Evolutionary conservation across 352 stramenopile genomes (phyloP).

Genomic region (Globisporangium echinulatum): DNA sequence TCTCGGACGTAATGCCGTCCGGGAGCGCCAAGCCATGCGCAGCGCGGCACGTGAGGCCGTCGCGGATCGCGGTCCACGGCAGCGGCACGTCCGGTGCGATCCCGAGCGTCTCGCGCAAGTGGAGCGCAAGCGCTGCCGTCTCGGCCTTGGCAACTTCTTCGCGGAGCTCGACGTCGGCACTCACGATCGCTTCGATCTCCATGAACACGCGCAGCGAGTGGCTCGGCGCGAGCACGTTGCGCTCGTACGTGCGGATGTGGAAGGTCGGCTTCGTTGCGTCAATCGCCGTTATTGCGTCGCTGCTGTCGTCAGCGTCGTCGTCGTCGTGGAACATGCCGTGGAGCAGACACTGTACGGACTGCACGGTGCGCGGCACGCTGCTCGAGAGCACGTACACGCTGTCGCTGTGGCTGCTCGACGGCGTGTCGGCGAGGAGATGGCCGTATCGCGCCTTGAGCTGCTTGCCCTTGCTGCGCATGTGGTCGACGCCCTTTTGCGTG

Average conservation of each 20-base stretch:
- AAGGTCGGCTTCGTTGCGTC: slow-evolving; percentile 26
- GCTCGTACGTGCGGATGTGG: slow-evolving; percentile 53
- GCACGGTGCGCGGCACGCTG: slow-evolving; percentile 63
- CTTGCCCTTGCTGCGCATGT: slow-evolving; percentile 65
- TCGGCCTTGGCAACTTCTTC: slow-evolving; percentile 20
- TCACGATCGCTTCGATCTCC: slow-evolving; percentile 59
- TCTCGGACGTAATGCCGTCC: slow-evolving; percentile 54
- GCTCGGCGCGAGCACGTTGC: slow-evolving; percentile 53
- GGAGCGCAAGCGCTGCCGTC: slow-evolving; percentile 25
- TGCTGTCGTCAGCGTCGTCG: slow-evolving; percentile 6
- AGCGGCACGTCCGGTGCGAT: slow-evolving; percentile 38
- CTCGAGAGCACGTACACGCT: slow-evolving; percentile 75
- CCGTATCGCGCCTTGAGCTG: slow-evolving; percentile 40
- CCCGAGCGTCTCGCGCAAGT: slow-evolving; percentile 36
- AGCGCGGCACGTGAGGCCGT: slow-evolving; percentile 55
- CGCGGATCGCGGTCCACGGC: slow-evolving; percentile 71
- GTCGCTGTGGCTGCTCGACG: slow-evolving; percentile 22
- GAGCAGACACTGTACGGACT: slow-evolving; percentile 73
- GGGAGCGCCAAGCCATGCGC: slow-evolving; percentile 59
- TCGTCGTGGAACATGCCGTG: slow-evolving; percentile 59
- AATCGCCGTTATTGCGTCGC: neutral
- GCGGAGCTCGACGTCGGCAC: slow-evolving; percentile 38
- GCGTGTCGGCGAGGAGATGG: slow-evolving; percentile 20
- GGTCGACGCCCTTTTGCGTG: slow-evolving; percentile 54
- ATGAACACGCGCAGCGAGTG: slow-evolving; percentile 66